Conservation (phyloP, 129 eudicot species). For the Lonicera japonica region DNA sequence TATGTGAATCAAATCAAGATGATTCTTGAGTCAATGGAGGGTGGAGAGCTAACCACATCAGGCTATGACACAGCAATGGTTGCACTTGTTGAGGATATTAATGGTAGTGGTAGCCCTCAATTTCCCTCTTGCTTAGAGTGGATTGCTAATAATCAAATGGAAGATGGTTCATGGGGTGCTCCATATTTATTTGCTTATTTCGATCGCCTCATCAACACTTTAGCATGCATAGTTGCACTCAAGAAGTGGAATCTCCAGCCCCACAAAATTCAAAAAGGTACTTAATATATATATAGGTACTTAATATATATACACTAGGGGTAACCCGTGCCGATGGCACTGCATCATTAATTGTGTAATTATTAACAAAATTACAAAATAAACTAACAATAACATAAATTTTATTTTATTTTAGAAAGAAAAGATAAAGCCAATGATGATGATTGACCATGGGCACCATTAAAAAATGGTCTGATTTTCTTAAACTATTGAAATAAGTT, state of each 20-base stretch:
- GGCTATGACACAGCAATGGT: slow-evolving; percentile 40
- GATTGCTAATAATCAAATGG: slow-evolving; percentile 30
- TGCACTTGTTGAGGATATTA: slow-evolving; percentile 20
- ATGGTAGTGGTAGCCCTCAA: slow-evolving; percentile 6
- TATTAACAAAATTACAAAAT: no score
- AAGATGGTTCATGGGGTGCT: slow-evolving; percentile 42
- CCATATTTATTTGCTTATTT: not conserved
- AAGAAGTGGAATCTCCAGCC: slow-evolving; percentile 24
- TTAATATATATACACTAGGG: no score
- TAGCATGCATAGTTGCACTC: slow-evolving; percentile 33
- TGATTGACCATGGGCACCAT: no score
- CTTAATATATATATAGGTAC: no score
- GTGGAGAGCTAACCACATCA: slow-evolving; percentile 30
- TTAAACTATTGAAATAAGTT: no score
- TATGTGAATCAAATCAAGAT: not conserved
- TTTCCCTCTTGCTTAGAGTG: slow-evolving; percentile 30
- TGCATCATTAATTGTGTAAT: no score
- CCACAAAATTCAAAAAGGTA: slow-evolving; percentile 23
- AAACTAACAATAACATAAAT: no score
- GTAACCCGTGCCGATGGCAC: no score
- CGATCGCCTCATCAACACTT: slow-evolving; percentile 26
- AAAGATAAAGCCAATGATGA: no score
- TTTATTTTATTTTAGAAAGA: no score
- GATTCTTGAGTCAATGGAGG: slow-evolving; percentile 22
- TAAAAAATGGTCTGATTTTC: no score